phyloP scores from a whole-genome alignment of 371 early-diverging fungal genomes.

The Syncephalastrum monosporum region DNA sequence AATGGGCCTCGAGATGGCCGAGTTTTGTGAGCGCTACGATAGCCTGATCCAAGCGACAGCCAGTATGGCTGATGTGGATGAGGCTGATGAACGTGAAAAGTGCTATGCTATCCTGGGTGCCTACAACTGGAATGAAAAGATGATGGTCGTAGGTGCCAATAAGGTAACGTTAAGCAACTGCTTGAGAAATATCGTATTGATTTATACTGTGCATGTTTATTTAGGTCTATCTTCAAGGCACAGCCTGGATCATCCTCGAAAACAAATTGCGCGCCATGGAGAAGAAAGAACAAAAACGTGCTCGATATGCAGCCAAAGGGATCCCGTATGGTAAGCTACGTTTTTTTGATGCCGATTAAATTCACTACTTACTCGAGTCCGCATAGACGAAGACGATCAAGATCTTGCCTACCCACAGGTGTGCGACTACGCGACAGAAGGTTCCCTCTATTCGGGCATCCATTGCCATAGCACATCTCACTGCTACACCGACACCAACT shows the following conservation, averaged over 20 bases:
- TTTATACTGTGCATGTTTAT: background rate
- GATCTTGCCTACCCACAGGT: background rate
- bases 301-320: slow-evolving; percentile 16
- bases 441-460: slow-evolving; percentile 46
- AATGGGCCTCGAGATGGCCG: slow-evolving; percentile 45
- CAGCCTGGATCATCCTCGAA: slow-evolving; percentile 66
- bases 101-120: slow-evolving; percentile 12
- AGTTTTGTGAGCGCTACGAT: slow-evolving; percentile 68
- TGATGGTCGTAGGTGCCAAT: slow-evolving; percentile 15
- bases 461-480: slow-evolving; percentile 8
- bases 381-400: slow-evolving; percentile 17
- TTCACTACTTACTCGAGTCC: background rate
- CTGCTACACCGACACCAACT: slow-evolving; percentile 27
- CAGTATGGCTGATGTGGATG: slow-evolving; percentile 29
- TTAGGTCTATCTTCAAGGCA: slow-evolving; percentile 65
- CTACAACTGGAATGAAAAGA: slow-evolving; percentile 12
- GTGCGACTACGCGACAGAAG: slow-evolving; percentile 5
- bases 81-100: slow-evolving; percentile 8
- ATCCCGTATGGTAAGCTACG: slow-evolving; percentile 20
- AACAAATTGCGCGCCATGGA: slow-evolving; percentile 43
- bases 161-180: slow-evolving; percentile 10
- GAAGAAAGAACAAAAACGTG: slow-evolving; percentile 27
- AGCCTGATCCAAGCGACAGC: slow-evolving; percentile 40
- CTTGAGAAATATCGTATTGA: background rate
- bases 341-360: background rate